Evolutionary conservation across 352 stramenopile species (phyloP), one percentile per base, ranked within the genome.

Genomic region (Pythium sp.): DNA sequence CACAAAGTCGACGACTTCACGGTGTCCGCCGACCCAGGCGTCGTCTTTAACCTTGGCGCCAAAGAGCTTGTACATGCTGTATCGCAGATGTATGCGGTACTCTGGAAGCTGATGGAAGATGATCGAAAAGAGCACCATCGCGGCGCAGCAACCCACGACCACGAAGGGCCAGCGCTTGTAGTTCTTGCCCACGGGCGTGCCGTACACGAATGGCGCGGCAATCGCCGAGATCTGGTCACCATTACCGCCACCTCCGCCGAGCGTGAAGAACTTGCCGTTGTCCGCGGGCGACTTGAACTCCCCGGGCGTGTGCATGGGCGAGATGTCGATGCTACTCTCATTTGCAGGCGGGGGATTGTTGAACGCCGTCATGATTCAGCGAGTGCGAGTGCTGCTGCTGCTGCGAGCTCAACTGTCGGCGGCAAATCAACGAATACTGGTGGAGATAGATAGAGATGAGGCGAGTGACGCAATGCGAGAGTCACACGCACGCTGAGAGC

Each of bases 101-200:
- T 92, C 81, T 5, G 86, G 81, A 36, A 94, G 67, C 51, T 94
- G 72, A 65, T 89, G 78, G 72, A 84, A 92, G 64, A 94, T 86
- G 72, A 86, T 87, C 32, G 65, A 77, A 62, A 89, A 90, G 58
- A 84, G 28, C 36, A 90, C 81, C 61, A 91, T 9, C 3, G 69
- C 26, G 0, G 81, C 82, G 55, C 81, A 87, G 46, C 80, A 15
- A 3, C 55, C 69, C 24, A 94, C 86, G 32, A 84, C 73, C 14
- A 83, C 65, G 62, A 91, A 94, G 4, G 86, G 86, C 86, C 86
- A 94, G 59, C 73, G 75, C 76, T 94, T 94, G 78, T 93, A 92
- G 54, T 82, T 91, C 70, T 94, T 94, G 65, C 80, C 72, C 64
- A 92, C 69, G 18, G 86, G 86, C 36, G 86, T 94, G 57, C 79